Evolutionary conservation across 2,329 filamentous ascomycete species (phyloP).

Genomic region (Curvularia lunata): DNA sequence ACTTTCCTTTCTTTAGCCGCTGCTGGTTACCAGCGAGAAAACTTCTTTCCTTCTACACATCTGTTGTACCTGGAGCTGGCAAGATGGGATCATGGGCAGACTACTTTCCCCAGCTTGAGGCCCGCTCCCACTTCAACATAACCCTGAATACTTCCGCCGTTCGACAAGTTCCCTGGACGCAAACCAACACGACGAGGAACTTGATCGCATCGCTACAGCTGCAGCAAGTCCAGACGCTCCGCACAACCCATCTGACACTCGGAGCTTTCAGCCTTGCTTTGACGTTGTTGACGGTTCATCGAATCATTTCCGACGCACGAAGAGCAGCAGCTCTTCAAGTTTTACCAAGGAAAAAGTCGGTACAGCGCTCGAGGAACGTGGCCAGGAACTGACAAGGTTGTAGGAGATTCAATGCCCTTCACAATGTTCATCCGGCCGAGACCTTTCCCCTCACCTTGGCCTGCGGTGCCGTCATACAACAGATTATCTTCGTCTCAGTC

Average conservation of each 20-base stretch:
- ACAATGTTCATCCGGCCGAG: slow-evolving; percentile 49
- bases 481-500: slow-evolving; percentile 48
- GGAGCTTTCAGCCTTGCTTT: slow-evolving; percentile 49
- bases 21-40: slow-evolving; percentile 50
- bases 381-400: slow-evolving; percentile 19
- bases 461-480: slow-evolving; percentile 46
- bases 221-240: slow-evolving; percentile 47
- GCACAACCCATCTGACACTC: slow-evolving; percentile 49
- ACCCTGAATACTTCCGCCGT: slow-evolving; percentile 44
- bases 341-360: slow-evolving; percentile 43
- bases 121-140: slow-evolving; percentile 49
- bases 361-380: not conserved
- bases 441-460: slow-evolving; percentile 51
- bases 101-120: slow-evolving; percentile 41
- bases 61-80: slow-evolving; percentile 34
- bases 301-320: slow-evolving; percentile 49
- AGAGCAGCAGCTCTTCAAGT: slow-evolving; percentile 43
- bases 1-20: slow-evolving; percentile 44
- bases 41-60: slow-evolving; percentile 41
- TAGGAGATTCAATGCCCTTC: slow-evolving; percentile 47
- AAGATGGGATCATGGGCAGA: slow-evolving; percentile 49
- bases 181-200: slow-evolving; percentile 37
- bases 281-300: slow-evolving; percentile 43
- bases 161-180: slow-evolving; percentile 39
- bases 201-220: slow-evolving; percentile 47